A percentile compares a stretch with the other conserved stretches of the same genome.
phyloP scores from a whole-genome alignment of 768 basidiomycete species.

The Pleurotus djamor region DNA sequence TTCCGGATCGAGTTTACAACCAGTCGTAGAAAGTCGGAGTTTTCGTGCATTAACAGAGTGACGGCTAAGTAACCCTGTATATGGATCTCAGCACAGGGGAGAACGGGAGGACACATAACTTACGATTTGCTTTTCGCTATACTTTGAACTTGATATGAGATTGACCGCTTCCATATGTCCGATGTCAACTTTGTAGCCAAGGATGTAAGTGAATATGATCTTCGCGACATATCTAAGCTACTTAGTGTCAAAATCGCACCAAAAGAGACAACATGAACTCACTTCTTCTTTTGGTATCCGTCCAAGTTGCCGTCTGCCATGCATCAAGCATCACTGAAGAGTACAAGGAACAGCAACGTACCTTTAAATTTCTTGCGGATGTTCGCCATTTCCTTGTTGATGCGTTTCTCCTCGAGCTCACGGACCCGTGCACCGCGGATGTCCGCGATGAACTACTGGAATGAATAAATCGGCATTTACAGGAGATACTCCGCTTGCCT shows the following conservation, averaged over 20 bases:
- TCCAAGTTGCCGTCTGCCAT: slow-evolving; percentile 77
- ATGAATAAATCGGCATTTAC: slow-evolving; percentile 9
- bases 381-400: slow-evolving; percentile 99
- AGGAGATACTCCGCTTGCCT: slow-evolving; percentile 47
- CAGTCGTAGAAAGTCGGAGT: slow-evolving; percentile 93
- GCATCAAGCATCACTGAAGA: background rate
- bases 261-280: slow-evolving; percentile 17
- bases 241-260: slow-evolving; percentile 2
- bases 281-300: slow-evolving; percentile 94
- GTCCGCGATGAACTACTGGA: slow-evolving; percentile 87
- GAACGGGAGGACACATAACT: slow-evolving; percentile 18
- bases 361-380: slow-evolving; percentile 99
- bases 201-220: slow-evolving; percentile 98
- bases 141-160: slow-evolving; percentile 91
- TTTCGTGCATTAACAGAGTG: slow-evolving; percentile 97
- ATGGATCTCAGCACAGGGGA: no score
- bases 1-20: slow-evolving; percentile 99
- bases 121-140: slow-evolving; percentile 99
- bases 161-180: slow-evolving; percentile 99
- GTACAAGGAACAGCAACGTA: slow-evolving; percentile 20
- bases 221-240: slow-evolving; percentile 88
- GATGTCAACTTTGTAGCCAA: slow-evolving; percentile 98
- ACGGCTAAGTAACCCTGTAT: slow-evolving; percentile 93
- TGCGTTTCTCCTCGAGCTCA: slow-evolving; percentile 97
- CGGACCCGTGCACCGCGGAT: slow-evolving; percentile 95